Conservation (phyloP, 2,329 filamentous ascomycete genomes). For the Orbilia brochopaga region DNA sequence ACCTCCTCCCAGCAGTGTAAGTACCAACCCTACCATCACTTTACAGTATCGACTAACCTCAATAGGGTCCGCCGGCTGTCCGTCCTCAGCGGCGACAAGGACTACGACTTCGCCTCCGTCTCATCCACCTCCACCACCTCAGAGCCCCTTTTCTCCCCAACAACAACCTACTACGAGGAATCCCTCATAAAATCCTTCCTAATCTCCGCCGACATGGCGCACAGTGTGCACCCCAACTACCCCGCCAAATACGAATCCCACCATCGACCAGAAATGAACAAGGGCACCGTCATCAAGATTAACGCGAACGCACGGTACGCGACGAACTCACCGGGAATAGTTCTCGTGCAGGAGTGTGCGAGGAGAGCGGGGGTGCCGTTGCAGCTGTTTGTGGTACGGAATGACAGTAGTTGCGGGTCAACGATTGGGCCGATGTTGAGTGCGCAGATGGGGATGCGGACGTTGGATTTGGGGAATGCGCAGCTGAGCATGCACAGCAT, state of each 20-base stretch:
- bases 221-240: slow-evolving; percentile 95
- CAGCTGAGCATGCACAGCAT: slow-evolving; percentile 98
- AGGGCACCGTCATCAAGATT: slow-evolving; percentile 94
- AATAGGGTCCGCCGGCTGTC: slow-evolving; percentile 76
- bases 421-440: slow-evolving; percentile 98
- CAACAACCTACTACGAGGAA: slow-evolving; percentile 88
- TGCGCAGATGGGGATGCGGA: slow-evolving; percentile 82
- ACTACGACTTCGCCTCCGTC: slow-evolving; percentile 67
- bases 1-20: slow-evolving; percentile 79
- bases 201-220: slow-evolving; percentile 95
- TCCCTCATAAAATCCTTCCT: slow-evolving; percentile 89
- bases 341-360: slow-evolving; percentile 86
- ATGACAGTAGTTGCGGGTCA: slow-evolving; percentile 91
- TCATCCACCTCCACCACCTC: slow-evolving; percentile 59
- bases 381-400: slow-evolving; percentile 94
- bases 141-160: slow-evolving; percentile 52
- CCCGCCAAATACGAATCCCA: slow-evolving; percentile 85
- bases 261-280: slow-evolving; percentile 94
- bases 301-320: slow-evolving; percentile 98
- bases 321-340: slow-evolving; percentile 94
- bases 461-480: slow-evolving; percentile 89
- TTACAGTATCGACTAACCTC: background rate
- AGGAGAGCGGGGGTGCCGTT: slow-evolving; percentile 76
- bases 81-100: slow-evolving; percentile 71
- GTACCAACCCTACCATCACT: background rate